phyloP scores from a whole-genome alignment of 2,329 filamentous ascomycete species.

The Aspergillus sergii region DNA sequence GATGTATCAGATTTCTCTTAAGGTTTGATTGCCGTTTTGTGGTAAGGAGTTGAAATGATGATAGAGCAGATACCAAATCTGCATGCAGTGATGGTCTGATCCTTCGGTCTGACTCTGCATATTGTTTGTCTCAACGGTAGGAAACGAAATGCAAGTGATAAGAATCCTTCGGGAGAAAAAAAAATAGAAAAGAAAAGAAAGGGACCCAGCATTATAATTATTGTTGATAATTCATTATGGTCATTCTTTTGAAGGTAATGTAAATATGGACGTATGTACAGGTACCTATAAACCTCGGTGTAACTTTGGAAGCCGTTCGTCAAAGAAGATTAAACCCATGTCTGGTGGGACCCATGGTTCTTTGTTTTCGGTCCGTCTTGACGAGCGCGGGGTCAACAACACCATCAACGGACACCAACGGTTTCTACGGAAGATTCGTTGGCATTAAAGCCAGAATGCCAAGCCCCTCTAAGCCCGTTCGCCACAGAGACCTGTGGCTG shows the following conservation, averaged over 20 bases:
- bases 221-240: not conserved
- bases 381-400: conserved; percentile 2
- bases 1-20: conserved; percentile 1
- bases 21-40: not conserved
- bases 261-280: not conserved
- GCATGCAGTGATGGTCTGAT: conserved; percentile 5
- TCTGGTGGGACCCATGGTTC: conserved; percentile 16
- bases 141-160: not conserved
- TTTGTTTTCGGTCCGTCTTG: conserved; percentile 11
- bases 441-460: not conserved
- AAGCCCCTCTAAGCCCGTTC: not conserved
- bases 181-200: not conserved
- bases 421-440: not conserved
- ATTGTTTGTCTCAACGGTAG: not conserved
- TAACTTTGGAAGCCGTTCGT: not conserved
- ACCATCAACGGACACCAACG: not conserved
- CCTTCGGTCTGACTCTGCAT: not conserved
- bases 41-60: not conserved
- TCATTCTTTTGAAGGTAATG: not conserved
- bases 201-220: not conserved
- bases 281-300: not conserved
- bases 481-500: conserved; percentile 5
- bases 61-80: conserved; percentile 1
- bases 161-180: not conserved
- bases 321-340: conserved; percentile 16